Evolutionary conservation across 306 rosid species (phyloP).

Genomic region (Gastrolobium bilobum): DNA sequence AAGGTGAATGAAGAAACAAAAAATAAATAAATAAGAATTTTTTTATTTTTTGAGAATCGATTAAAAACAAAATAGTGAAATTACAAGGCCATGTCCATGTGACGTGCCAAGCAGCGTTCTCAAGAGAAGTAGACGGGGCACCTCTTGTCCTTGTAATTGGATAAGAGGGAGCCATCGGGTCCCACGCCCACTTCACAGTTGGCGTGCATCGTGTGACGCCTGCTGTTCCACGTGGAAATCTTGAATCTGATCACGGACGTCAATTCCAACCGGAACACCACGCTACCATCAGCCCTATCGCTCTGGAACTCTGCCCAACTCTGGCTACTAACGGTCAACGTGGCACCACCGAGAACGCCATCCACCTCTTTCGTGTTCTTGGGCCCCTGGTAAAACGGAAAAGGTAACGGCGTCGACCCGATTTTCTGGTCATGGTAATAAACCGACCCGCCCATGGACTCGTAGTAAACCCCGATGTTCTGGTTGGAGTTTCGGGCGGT

Average conservation of each 20-base stretch:
- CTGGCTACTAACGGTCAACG: constrained; percentile 60
- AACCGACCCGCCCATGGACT: constrained; percentile 62
- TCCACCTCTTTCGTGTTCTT: constrained; percentile 65
- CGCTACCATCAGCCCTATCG: constrained; percentile 69
- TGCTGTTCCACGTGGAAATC: constrained; percentile 71
- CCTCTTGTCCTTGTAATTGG: constrained; percentile 56
- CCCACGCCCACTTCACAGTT: constrained; percentile 77
- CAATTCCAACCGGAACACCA: constrained; percentile 72
- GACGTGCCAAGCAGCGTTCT: constrained; percentile 2
- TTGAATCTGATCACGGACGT: constrained; percentile 67
- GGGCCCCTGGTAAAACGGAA: constrained; percentile 69
- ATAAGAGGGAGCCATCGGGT: constrained; percentile 68
- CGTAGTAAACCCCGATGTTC: constrained; percentile 71
- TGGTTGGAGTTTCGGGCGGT: constrained; percentile 82
- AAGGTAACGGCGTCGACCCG: constrained; percentile 60
- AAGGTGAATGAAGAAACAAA: background rate
- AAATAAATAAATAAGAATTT: background rate
- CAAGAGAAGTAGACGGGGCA: constrained; percentile 82
- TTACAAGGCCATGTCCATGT: too few relatives aligned
- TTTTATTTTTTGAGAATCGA: background rate
- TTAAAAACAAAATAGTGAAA: constrained; percentile 11
- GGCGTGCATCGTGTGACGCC: constrained; percentile 76
- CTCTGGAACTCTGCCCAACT: constrained; percentile 72
- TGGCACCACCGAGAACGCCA: constrained; percentile 59
- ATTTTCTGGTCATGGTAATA: constrained; percentile 68